phyloP scores from a whole-genome alignment of 2,329 filamentous ascomycete genomes.

The Pseudonectria foliicola region DNA sequence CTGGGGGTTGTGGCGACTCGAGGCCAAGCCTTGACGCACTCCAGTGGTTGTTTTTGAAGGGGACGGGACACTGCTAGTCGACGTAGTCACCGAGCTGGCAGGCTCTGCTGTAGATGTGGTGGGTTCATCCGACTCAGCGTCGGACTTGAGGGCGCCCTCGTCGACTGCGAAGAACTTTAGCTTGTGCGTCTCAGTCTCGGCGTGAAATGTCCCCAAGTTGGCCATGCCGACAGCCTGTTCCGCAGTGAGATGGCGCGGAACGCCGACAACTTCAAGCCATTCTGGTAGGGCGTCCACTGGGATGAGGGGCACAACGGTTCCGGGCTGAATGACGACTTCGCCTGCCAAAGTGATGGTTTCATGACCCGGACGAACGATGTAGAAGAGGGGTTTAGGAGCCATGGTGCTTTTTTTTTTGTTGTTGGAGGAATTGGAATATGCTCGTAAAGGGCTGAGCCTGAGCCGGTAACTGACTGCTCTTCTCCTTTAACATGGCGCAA shows the following conservation, averaged over 20 bases:
- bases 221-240: slow-evolving; percentile 32
- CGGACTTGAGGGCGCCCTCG: slow-evolving; percentile 1
- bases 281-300: slow-evolving; percentile 44
- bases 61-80: neutral
- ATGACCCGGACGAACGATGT: slow-evolving; percentile 34
- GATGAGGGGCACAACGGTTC: slow-evolving; percentile 45
- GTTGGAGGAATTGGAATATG: neutral
- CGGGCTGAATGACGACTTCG: slow-evolving; percentile 18
- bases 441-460: neutral
- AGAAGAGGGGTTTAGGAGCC: slow-evolving; percentile 25
- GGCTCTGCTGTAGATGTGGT: slow-evolving; percentile 1
- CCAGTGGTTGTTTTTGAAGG: slow-evolving; percentile 1
- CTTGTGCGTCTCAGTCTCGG: slow-evolving; percentile 12
- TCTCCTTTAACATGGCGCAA: no score
- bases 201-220: slow-evolving; percentile 29
- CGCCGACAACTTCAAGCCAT: slow-evolving; percentile 35
- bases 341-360: slow-evolving; percentile 17
- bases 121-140: slow-evolving; percentile 2
- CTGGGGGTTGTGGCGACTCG: slow-evolving; percentile 12
- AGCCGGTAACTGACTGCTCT: neutral
- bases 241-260: slow-evolving; percentile 34
- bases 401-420: slow-evolving; percentile 9
- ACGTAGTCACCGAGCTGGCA: neutral
- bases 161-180: slow-evolving; percentile 9
- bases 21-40: slow-evolving; percentile 8